Evolutionary conservation across 2,329 filamentous ascomycete species (phyloP), one percentile per base, ranked within the genome.

Genomic region (Trichoderma polysporum): DNA sequence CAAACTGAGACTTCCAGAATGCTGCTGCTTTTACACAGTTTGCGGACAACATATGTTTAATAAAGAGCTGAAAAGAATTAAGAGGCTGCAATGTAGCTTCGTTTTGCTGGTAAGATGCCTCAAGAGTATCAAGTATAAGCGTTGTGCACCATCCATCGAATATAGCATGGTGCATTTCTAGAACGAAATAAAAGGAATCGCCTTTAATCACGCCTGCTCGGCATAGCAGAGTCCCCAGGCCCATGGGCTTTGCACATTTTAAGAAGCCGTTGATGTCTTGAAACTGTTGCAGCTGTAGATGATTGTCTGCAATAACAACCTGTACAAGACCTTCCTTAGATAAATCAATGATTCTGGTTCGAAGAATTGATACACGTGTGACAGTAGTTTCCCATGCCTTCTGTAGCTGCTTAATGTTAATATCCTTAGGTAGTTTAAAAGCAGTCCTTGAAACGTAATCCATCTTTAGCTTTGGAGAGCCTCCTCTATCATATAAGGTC

Each of bases 1-100:
- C 53, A 50, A 66, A 66, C 12, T 66, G 53, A n/a, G 25, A 45
- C 22, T 33, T 39, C 63, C 63, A 66, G 31, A 66, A 60, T 5
- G 22, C 13, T 52, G 39, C 41, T 37, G 53, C 63, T 29, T 58
- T 27, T 35, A 15, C 27, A 15, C 33, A n/a, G 22, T 45, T 25
- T 29, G 31, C 12, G 17, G 19, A 39, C 19, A 37, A 13, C 8
- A 22, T 2, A 33, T 60, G n/a, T 41, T 66, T 59, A 10, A 66
- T 60, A 13, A 66, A 66, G 52, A 29, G 27, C 25, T 52, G 63
- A n/a, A 66, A 60, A 15, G 56, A 37, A 5, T 13, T 19, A 47
- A 35, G 63, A 4, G 10, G n/a, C 22, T 17, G 37, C n/a, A 37
- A 37, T 27, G 13, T 12, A 22, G 10, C 17, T 33, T 12, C 15